Evolutionary conservation across 305 asterid genomes (phyloP).

Genomic region (Ilex paraguariensis): DNA sequence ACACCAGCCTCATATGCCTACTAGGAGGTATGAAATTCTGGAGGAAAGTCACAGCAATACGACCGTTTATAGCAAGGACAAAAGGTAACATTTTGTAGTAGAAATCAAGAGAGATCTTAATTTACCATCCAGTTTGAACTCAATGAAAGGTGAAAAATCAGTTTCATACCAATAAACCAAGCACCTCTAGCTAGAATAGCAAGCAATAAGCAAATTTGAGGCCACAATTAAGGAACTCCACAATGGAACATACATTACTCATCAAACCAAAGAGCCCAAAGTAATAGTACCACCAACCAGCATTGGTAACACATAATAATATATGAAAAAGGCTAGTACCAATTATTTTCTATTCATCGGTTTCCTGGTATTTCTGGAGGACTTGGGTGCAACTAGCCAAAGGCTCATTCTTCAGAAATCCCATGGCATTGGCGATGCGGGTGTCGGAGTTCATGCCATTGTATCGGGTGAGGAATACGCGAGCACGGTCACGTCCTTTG

Average conservation of each 20-base stretch:
- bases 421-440: slow-evolving; percentile 63
- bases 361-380: slow-evolving; percentile 50
- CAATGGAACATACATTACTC: not conserved
- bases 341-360: slow-evolving; percentile 20
- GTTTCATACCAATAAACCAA: not conserved
- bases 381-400: slow-evolving; percentile 55
- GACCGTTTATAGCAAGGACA: too few species aligned
- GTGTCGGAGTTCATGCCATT: slow-evolving; percentile 57
- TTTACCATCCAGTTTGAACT: too few species aligned
- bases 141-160: not conserved
- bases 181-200: slow-evolving; percentile 2
- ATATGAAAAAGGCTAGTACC: slow-evolving; percentile 1
- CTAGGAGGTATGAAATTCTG: too few species aligned
- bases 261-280: not conserved
- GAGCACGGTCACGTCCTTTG: slow-evolving; percentile 63
- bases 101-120: too few species aligned
- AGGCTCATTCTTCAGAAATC: slow-evolving; percentile 40
- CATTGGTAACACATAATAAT: too few species aligned
- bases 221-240: slow-evolving; percentile 17
- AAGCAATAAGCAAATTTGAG: slow-evolving; percentile 2
- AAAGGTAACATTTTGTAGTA: too few species aligned
- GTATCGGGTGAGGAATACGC: slow-evolving; percentile 62
- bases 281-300: slow-evolving; percentile 1
- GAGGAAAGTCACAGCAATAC: too few species aligned
- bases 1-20: too few species aligned